phyloP scores from a whole-genome alignment of 2,329 filamentous ascomycete genomes.

The Zymoseptoria ardabiliae region DNA sequence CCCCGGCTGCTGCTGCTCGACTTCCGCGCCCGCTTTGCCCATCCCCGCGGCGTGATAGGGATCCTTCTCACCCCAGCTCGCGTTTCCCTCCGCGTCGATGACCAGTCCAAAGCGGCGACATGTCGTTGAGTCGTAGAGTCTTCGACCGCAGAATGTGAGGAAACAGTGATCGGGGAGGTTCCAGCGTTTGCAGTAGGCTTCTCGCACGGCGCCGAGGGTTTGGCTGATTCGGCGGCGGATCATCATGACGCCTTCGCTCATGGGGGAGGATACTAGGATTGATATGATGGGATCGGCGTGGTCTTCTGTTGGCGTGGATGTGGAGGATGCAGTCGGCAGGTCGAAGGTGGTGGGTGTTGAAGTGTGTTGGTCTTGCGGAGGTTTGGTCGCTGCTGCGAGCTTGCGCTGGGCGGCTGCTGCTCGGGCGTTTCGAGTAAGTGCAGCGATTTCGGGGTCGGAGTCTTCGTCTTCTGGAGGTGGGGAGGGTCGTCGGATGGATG shows the following conservation, averaged over 20 bases:
- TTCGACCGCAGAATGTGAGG: conserved; percentile 69
- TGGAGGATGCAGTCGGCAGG: neutral
- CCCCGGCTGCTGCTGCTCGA: conserved; percentile 43
- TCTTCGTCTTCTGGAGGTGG: conserved; percentile 27
- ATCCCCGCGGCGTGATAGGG: conserved; percentile 22
- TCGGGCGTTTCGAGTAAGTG: conserved; percentile 36
- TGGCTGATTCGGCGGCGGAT: conserved; percentile 62
- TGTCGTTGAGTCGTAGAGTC: conserved; percentile 69
- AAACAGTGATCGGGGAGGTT: conserved; percentile 49
- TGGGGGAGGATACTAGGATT: conserved; percentile 60
- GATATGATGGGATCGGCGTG: conserved; percentile 40
- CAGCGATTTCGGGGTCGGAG: conserved; percentile 35
- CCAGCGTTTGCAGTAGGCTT: conserved; percentile 63
- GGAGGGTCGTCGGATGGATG: neutral
- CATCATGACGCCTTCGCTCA: conserved; percentile 54
- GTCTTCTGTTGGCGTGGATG: neutral
- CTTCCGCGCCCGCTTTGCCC: conserved; percentile 35
- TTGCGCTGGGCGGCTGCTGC: conserved; percentile 20
- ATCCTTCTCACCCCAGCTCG: neutral
- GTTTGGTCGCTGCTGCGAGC: conserved; percentile 4
- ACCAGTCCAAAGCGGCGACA: conserved; percentile 60
- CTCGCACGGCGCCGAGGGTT: conserved; percentile 57
- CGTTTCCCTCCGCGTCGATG: conserved; percentile 34
- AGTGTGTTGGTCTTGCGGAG: neutral
- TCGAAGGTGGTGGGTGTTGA: neutral